These are phyloP conservation scores for Pseudogymnoascus pannorum DNA, from an alignment of 2,329 filamentous ascomycete genomes.

Conservation along the genomic window DNA sequence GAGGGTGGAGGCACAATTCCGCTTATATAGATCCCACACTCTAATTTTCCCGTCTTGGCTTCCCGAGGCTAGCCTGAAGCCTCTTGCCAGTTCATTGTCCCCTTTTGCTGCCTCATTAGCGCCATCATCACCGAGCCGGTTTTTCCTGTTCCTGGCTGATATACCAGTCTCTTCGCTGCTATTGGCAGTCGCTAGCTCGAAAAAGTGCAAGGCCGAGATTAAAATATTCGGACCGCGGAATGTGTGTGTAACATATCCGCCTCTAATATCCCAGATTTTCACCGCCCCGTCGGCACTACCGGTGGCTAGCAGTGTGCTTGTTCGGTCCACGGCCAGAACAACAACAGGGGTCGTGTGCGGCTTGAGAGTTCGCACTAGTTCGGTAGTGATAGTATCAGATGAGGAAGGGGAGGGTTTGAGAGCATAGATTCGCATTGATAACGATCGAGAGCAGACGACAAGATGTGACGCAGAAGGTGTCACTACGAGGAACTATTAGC, in stretches of 20 bases:
- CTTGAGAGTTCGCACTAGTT: conserved; percentile 73
- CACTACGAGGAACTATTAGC: conserved; percentile 46
- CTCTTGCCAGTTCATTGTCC: conserved; percentile 41
- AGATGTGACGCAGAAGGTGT: conserved; percentile 84
- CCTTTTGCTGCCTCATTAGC: conserved; percentile 35
- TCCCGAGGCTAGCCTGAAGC: conserved; percentile 79
- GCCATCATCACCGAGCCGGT: conserved; percentile 40
- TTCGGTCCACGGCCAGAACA: conserved; percentile 75
- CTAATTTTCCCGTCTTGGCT: conserved; percentile 90
- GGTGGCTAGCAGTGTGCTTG: conserved; percentile 83
- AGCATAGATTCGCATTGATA: conserved; percentile 87
- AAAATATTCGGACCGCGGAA: conserved; percentile 90
- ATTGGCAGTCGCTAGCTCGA: conserved; percentile 55
- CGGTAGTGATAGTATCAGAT: conserved; percentile 52
- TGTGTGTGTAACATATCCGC: conserved; percentile 87
- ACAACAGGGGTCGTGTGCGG: conserved; percentile 87
- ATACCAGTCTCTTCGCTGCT: conserved; percentile 32
- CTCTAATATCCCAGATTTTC: conserved; percentile 92
- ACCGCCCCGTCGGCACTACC: conserved; percentile 88
- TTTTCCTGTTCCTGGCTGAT: conserved; percentile 37
- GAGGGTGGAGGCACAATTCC: conserved; percentile 66
- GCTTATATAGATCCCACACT: conserved; percentile 85
- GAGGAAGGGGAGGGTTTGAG: conserved; percentile 52
- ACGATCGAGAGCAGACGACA: conserved; percentile 85
- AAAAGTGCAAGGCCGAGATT: conserved; percentile 86